Base-by-base conservation (phyloP, 257 asterid genomes). In the Penstemon eatonii region DNA sequence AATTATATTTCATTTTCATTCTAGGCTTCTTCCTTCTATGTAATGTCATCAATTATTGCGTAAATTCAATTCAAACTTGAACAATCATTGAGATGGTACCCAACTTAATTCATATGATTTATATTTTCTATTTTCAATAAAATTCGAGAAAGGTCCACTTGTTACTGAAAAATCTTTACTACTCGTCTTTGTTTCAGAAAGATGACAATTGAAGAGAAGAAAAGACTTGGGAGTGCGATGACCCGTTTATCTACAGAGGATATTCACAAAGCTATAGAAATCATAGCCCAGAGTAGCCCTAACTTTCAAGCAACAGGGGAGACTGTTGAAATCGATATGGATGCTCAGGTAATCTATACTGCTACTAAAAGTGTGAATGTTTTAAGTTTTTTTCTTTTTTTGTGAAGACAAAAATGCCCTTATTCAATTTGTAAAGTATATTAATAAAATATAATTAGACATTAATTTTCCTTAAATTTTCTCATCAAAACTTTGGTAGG, bases 161-260 rank as follows among this genome's bases (percentile, higher is more conserved):
- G 38, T 55, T 55, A 55, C 37, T 55, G 12, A 3, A 15, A 6
- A 3, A 0, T 55, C 18, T 37, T 51, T 39, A 36, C 6, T 55
- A 39, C 38, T 9, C 51, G 69, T 65, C 36, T 46, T 60, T 72
- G 41, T 56, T 75, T 72, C 87, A 87, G 98, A 73, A 89, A 89
- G 80, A 82, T 91, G 83, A 77, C 98, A 7, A 83, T 82, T 0
- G 94, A 91, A 62, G 98, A 91, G 78, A 91, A 87, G 84, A 89
- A 79, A 84, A 86, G 79, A 56, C 91, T 91, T 25, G 96, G 95
- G 57, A 78, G 67, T 62, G 88, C 94, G 8, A 86, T 91, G 47
- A 80, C 92, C 39, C 82, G 76, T 66, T 71, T 89, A 60, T 79
- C 89, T 11, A 82, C 94, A 0, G 95, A 91, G 60, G 92, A 85